phyloP scores from a whole-genome alignment of 306 rosid species.

The Benincasa hispida region DNA sequence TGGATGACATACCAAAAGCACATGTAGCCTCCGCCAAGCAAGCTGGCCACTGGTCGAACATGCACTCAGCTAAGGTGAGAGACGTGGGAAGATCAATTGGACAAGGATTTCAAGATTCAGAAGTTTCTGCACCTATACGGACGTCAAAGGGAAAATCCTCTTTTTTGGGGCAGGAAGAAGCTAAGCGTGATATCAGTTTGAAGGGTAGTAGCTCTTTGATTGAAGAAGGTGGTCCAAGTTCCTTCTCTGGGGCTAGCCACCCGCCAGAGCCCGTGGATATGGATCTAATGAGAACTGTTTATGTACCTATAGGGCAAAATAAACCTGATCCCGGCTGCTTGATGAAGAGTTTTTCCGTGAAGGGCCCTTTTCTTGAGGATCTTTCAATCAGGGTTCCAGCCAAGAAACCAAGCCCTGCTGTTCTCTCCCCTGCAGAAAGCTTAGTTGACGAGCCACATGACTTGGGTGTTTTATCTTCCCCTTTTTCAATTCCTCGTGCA shows the following conservation, averaged over 20 bases:
- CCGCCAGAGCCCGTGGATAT: slow-evolving; percentile 96
- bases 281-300: slow-evolving; percentile 76
- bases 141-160: slow-evolving; percentile 48
- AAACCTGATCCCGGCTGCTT: slow-evolving; percentile 63
- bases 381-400: slow-evolving; percentile 58
- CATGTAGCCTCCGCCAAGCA: slow-evolving; percentile 38
- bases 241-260: slow-evolving; percentile 92
- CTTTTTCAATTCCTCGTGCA: slow-evolving; percentile 38
- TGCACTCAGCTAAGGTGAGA: slow-evolving; percentile 36
- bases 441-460: slow-evolving; percentile 51
- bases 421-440: slow-evolving; percentile 55
- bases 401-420: slow-evolving; percentile 42
- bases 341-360: slow-evolving; percentile 63
- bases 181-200: slow-evolving; percentile 37
- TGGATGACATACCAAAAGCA: slow-evolving; percentile 11
- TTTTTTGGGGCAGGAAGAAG: slow-evolving; percentile 39
- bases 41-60: slow-evolving; percentile 43
- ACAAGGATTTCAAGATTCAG: slow-evolving; percentile 28
- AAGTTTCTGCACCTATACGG: slow-evolving; percentile 27
- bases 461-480: slow-evolving; percentile 33
- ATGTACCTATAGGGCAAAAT: slow-evolving; percentile 62
- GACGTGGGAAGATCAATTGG: slow-evolving; percentile 30
- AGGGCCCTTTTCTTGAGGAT: slow-evolving; percentile 80
- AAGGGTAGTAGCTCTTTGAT: slow-evolving; percentile 38
- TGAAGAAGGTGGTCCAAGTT: slow-evolving; percentile 58